Conservation (phyloP, 148 eudicot species). For the Rhododendron vialii region DNA sequence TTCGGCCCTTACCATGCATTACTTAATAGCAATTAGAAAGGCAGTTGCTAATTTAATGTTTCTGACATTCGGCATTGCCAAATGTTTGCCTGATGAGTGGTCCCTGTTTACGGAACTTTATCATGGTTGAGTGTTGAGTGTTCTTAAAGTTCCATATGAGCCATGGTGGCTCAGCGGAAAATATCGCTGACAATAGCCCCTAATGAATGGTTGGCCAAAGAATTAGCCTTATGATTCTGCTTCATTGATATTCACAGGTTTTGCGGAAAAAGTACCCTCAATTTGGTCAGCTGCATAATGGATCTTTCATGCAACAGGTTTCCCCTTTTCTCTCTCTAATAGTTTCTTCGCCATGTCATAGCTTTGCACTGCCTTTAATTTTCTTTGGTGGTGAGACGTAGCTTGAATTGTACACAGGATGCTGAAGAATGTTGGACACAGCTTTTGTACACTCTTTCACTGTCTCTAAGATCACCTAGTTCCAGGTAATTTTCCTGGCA, state of each 20-base stretch:
- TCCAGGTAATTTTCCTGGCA: slow-evolving; percentile 43
- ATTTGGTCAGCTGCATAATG: slow-evolving; percentile 93
- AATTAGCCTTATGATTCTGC: not conserved
- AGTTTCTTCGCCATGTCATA: not conserved
- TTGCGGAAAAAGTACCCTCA: slow-evolving; percentile 96
- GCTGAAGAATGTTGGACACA: slow-evolving; percentile 99
- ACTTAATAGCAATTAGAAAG: not conserved
- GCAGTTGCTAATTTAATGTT: slow-evolving; percentile 1
- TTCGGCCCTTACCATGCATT: not conserved
- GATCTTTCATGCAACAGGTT: slow-evolving; percentile 97
- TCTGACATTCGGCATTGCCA: not conserved
- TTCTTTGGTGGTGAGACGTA: not conserved
- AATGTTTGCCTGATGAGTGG: not conserved
- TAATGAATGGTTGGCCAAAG: not conserved
- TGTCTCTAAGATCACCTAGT: slow-evolving; percentile 57
- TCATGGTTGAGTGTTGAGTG: not conserved
- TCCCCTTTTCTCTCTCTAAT: not conserved
- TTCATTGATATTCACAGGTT: slow-evolving; percentile 37
- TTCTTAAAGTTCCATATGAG: not conserved
- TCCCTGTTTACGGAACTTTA: not conserved
- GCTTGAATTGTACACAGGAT: slow-evolving; percentile 46
- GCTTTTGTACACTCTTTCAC: slow-evolving; percentile 77
- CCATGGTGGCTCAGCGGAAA: not conserved
- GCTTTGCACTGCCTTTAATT: slow-evolving; percentile 10
- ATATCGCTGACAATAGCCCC: not conserved